A percentile compares a stretch with the other conserved stretches of the same genome.
Evolutionary conservation across 176 grass and related monocot species (phyloP).

Genomic region (Triticum timopheevii): DNA sequence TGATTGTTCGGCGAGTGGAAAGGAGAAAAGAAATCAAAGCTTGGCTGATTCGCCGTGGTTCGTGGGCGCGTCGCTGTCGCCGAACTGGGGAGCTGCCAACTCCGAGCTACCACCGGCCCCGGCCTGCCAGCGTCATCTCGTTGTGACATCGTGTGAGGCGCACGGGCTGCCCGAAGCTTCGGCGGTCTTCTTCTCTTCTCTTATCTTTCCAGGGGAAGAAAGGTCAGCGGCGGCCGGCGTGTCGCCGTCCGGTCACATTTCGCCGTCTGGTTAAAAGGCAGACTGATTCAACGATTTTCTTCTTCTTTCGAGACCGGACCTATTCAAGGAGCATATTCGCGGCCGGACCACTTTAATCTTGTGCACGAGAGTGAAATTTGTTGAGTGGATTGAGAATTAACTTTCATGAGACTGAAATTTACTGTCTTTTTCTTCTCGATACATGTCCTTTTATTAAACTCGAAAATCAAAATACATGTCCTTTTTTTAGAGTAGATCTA

Average conservation of each 20-base stretch:
- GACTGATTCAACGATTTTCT: no score
- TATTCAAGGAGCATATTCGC: no score
- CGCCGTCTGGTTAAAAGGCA: neutral
- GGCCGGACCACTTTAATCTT: no score
- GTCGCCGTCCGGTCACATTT: neutral
- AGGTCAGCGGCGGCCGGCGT: neutral
- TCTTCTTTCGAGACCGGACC: no score
- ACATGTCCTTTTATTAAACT: no score
- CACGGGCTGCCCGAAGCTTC: neutral
- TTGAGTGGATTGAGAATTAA: no score
- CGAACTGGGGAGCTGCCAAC: constrained; percentile 18
- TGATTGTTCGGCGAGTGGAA: neutral
- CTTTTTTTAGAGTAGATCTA: no score
- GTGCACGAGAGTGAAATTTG: no score
- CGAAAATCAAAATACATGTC: no score
- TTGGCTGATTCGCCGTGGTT: neutral
- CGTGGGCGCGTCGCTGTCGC: constrained; percentile 26
- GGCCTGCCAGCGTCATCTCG: neutral
- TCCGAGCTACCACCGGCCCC: neutral
- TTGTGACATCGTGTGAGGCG: neutral
- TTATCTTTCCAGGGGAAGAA: neutral
- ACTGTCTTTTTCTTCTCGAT: no score
- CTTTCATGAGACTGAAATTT: no score
- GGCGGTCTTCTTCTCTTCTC: neutral
- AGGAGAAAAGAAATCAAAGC: neutral